phyloP scores from a whole-genome alignment of 495 filamentous ascomycete species.

The Bathelium albidoporum region DNA sequence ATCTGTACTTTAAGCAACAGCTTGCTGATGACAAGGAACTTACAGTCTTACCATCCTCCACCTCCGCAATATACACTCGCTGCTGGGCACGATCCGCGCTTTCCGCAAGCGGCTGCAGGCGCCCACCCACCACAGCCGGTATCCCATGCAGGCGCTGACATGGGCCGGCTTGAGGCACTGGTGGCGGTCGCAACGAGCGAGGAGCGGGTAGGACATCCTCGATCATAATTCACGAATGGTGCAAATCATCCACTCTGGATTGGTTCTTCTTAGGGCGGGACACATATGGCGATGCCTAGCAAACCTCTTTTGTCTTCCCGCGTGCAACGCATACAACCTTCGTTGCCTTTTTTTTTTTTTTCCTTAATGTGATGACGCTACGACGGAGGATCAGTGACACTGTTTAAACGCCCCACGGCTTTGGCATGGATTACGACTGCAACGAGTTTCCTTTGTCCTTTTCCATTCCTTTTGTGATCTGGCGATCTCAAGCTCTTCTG shows the following conservation, averaged over 20 bases:
- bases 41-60: slow-evolving; percentile 13
- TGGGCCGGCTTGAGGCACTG: slow-evolving; percentile 69
- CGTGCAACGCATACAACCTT: too few species aligned
- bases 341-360: too few species aligned
- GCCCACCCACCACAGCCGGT: slow-evolving; percentile 8
- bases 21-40: slow-evolving; percentile 8
- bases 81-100: slow-evolving; percentile 24
- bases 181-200: slow-evolving; percentile 86
- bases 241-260: too few species aligned
- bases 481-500: neutral
- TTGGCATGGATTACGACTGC: neutral
- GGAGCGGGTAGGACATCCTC: slow-evolving; percentile 39
- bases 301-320: too few species aligned
- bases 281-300: too few species aligned
- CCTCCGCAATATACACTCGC: slow-evolving; percentile 21
- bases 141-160: slow-evolving; percentile 33
- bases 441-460: neutral
- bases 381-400: neutral
- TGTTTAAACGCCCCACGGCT: neutral
- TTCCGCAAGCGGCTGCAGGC: slow-evolving; percentile 14
- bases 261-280: too few species aligned
- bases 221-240: slow-evolving; percentile 19
- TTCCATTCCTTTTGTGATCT: neutral
- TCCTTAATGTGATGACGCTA: neutral
- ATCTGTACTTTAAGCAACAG: too few species aligned